Evolutionary conservation across 306 rosid genomes (phyloP).

Genomic region (Gastrolobium bilobum): DNA sequence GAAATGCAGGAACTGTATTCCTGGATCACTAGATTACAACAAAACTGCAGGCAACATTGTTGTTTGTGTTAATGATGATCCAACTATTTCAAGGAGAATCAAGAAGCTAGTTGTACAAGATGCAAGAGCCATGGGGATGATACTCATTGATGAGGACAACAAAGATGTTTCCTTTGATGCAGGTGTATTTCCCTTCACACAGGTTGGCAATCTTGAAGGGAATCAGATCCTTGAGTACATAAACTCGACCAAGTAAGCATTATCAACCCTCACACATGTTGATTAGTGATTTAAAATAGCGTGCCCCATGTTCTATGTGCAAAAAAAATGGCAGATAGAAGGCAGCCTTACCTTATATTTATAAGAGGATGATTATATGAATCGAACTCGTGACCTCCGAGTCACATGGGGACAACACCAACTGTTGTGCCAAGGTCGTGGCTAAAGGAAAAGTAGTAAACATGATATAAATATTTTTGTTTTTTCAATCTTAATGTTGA

Average conservation of each 20-base stretch:
- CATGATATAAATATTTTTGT: background rate
- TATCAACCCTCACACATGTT: slow-evolving; percentile 7
- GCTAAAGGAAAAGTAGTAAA: background rate
- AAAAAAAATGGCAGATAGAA: background rate
- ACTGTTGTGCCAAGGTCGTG: too few species aligned
- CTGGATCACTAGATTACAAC: slow-evolving; percentile 82
- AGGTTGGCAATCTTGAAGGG: slow-evolving; percentile 73
- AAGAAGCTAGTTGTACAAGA: slow-evolving; percentile 85
- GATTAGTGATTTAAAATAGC: background rate
- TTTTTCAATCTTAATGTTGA: too few species aligned
- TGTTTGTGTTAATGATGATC: slow-evolving; percentile 70
- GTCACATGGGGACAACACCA: too few species aligned
- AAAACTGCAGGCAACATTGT: slow-evolving; percentile 80
- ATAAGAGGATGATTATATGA: too few species aligned
- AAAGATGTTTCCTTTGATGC: slow-evolving; percentile 77
- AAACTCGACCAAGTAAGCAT: slow-evolving; percentile 80
- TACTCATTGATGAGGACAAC: slow-evolving; percentile 62
- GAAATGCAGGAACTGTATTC: slow-evolving; percentile 82
- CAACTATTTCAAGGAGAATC: slow-evolving; percentile 63
- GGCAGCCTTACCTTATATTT: too few species aligned
- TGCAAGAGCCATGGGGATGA: slow-evolving; percentile 81
- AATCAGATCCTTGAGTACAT: slow-evolving; percentile 77
- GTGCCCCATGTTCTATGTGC: background rate
- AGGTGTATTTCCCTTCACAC: slow-evolving; percentile 73
- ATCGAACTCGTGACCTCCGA: too few species aligned